Conservation (phyloP, 306 rosid species). For the Potentilla sterilis region DNA sequence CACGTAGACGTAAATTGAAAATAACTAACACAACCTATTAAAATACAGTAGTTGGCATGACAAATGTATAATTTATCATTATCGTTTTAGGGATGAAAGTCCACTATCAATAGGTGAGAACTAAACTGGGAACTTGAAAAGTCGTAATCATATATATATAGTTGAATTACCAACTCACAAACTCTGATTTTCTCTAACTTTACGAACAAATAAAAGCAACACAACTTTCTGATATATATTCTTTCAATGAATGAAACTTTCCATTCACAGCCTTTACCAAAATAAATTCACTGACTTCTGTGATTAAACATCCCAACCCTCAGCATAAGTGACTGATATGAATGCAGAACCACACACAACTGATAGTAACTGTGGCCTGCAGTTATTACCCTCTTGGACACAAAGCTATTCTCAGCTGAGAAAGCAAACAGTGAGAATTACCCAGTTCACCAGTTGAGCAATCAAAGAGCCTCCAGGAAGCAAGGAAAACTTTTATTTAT, state of each 20-base stretch:
- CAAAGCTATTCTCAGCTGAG: background rate
- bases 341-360: background rate
- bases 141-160: too few relatives aligned
- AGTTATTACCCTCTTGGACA: background rate
- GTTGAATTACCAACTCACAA: background rate
- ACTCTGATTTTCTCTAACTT: background rate
- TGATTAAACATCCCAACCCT: background rate
- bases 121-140: background rate
- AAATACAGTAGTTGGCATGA: too few relatives aligned
- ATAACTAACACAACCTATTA: too few relatives aligned
- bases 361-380: background rate
- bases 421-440: background rate
- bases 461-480: constrained; percentile 8
- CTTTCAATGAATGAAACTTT: background rate
- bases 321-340: background rate
- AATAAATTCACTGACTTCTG: background rate
- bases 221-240: background rate
- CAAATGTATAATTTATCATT: too few relatives aligned
- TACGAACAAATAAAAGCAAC: background rate
- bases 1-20: too few relatives aligned
- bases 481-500: background rate
- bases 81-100: too few relatives aligned
- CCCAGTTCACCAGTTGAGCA: background rate
- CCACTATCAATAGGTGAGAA: background rate
- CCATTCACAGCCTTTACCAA: background rate